These are phyloP conservation scores for Pythium myriotylum DNA, from an alignment of 352 stramenopile species.

Conservation along the genomic window DNA sequence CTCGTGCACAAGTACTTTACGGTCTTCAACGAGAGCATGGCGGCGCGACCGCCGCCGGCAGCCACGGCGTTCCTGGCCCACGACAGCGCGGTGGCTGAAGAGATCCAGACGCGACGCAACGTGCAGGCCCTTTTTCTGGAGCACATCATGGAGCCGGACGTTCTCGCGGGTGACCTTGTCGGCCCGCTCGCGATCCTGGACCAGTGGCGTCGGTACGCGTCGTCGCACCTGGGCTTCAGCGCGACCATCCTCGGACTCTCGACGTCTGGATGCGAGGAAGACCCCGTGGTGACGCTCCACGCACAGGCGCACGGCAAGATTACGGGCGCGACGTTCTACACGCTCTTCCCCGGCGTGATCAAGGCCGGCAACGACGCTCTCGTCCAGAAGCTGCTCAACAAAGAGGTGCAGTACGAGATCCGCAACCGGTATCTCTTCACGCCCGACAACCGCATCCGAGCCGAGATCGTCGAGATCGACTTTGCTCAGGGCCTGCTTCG, in stretches of 20 bases:
- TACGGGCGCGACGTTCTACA: conserved; percentile 25
- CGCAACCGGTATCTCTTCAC: conserved; percentile 22
- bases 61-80: conserved; percentile 1
- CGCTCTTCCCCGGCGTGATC: conserved; percentile 18
- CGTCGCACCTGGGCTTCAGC: conserved; percentile 18
- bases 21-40: conserved; percentile 23
- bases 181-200: conserved; percentile 20
- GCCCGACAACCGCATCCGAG: conserved; percentile 18
- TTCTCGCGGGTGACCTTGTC: conserved; percentile 11
- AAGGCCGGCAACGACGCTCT: conserved; percentile 1
- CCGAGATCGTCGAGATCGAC: conserved; percentile 20
- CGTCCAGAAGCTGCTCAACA: conserved; percentile 20
- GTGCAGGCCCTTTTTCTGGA: conserved; percentile 4
- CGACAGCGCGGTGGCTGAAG: conserved; percentile 3
- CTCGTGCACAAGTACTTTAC: conserved; percentile 28
- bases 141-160: conserved; percentile 17
- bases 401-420: conserved; percentile 21
- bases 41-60: neutral
- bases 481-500: conserved; percentile 14
- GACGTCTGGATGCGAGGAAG: conserved; percentile 4
- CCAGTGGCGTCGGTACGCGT: conserved; percentile 24
- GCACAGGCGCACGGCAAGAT: conserved; percentile 19
- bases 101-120: neutral
- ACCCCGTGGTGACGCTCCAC: conserved; percentile 19
- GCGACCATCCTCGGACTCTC: conserved; percentile 3